Conservation (phyloP, 2,329 filamentous ascomycete species). For the Ophiostoma triangulosporum region DNA sequence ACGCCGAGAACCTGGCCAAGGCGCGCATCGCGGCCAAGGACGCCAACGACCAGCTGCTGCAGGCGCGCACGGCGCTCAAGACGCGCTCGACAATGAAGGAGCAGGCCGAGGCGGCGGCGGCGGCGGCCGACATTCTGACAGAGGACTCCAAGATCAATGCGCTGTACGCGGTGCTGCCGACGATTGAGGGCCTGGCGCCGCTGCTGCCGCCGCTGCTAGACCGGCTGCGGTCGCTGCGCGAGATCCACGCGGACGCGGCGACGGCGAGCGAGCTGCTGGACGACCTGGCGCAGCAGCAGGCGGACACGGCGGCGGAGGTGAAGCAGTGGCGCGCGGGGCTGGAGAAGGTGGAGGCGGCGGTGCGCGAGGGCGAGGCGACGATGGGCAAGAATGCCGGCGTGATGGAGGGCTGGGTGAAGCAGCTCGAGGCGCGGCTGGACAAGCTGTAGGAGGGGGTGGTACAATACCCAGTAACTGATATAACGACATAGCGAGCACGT, state of each 20-base stretch:
- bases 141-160: constrained; percentile 81
- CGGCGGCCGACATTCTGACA: constrained; percentile 33
- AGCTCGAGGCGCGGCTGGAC: constrained; percentile 64
- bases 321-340: constrained; percentile 75
- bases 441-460: constrained; percentile 29
- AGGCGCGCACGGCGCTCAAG: constrained; percentile 17
- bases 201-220: constrained; percentile 77
- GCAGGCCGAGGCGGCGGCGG: constrained; percentile 20
- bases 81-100: constrained; percentile 40
- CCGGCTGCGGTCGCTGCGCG: constrained; percentile 66
- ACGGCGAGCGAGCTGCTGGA: constrained; percentile 65
- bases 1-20: constrained; percentile 60
- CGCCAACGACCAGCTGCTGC: constrained; percentile 44
- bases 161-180: constrained; percentile 74
- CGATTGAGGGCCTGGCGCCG: constrained; percentile 75
- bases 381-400: constrained; percentile 70
- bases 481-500: neutral
- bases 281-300: constrained; percentile 64
- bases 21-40: constrained; percentile 47
- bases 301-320: constrained; percentile 71
- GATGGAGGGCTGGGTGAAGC: constrained; percentile 83
- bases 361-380: constrained; percentile 53
- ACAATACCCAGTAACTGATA: neutral
- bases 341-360: constrained; percentile 61
- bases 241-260: constrained; percentile 78